Evolutionary conservation across 176 grass and related monocot species (phyloP).

Genomic region (Melocanna baccifera): DNA sequence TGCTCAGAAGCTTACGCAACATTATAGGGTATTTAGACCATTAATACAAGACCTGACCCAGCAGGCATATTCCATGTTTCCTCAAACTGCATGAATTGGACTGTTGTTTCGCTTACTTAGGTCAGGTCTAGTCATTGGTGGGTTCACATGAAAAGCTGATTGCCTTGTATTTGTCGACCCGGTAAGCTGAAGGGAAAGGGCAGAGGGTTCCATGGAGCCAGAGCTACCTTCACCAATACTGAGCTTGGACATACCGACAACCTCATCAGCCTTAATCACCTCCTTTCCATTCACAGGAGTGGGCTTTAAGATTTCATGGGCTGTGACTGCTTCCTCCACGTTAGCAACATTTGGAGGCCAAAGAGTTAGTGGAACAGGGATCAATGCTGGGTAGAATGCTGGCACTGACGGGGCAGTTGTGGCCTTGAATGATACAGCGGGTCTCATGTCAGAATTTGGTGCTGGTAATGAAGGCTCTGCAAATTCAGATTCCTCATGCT

Average conservation of each 20-base stretch:
- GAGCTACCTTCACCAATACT: conserved; percentile 53
- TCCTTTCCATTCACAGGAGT: conserved; percentile 59
- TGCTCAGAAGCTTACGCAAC: conserved; percentile 5
- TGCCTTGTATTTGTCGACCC: conserved; percentile 50
- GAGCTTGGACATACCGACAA: conserved; percentile 80
- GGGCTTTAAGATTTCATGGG: conserved; percentile 64
- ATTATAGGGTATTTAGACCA: conserved; percentile 15
- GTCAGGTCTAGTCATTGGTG: conserved; percentile 48
- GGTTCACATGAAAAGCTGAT: conserved; percentile 70
- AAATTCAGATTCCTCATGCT: conserved; percentile 44
- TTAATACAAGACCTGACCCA: conserved; percentile 21
- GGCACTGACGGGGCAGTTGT: conserved; percentile 15
- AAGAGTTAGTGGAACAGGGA: conserved; percentile 42
- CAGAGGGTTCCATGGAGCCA: conserved; percentile 43
- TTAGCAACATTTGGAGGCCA: conserved; percentile 49
- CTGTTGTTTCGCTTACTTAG: conserved; percentile 64
- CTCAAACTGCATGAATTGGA: conserved; percentile 79
- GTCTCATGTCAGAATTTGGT: conserved; percentile 25
- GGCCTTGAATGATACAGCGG: conserved; percentile 20
- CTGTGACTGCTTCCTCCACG: conserved; percentile 23
- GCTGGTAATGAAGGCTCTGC: conserved; percentile 12
- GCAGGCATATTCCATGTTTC: conserved; percentile 17
- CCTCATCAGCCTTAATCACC: conserved; percentile 55
- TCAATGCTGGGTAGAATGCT: conserved; percentile 49
- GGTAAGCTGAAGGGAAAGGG: conserved; percentile 70